Evolutionary conservation across 257 asterid species (phyloP).

Genomic region (Agastache rugosa): DNA sequence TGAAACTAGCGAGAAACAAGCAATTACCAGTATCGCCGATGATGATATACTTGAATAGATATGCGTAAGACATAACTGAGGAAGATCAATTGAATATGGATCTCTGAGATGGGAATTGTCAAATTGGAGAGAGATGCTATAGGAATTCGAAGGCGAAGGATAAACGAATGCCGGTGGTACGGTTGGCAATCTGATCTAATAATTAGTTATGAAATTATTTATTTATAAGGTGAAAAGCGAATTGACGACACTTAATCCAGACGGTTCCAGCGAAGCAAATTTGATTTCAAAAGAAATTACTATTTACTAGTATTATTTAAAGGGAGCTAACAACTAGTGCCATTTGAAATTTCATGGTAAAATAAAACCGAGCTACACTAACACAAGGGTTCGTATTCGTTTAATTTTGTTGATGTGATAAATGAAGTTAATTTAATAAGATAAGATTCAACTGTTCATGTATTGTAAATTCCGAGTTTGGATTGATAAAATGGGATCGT

Average conservation of each 20-base stretch:
- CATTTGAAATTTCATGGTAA: too few species aligned
- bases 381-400: too few species aligned
- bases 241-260: conserved; percentile 26
- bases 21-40: conserved; percentile 90
- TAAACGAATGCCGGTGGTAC: conserved; percentile 14
- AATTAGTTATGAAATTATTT: too few species aligned
- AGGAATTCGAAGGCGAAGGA: conserved; percentile 13
- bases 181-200: background rate
- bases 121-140: conserved; percentile 14
- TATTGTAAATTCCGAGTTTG: too few species aligned
- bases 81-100: conserved; percentile 16
- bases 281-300: too few species aligned
- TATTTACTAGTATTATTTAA: too few species aligned
- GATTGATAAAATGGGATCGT: too few species aligned
- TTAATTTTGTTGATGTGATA: too few species aligned
- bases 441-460: too few species aligned
- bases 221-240: background rate
- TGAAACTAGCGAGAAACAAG: background rate
- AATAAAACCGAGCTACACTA: too few species aligned
- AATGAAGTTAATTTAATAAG: too few species aligned
- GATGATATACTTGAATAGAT: conserved; percentile 89
- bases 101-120: conserved; percentile 12
- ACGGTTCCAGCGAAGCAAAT: conserved; percentile 41
- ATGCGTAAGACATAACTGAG: conserved; percentile 73
- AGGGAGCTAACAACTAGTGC: too few species aligned